Base-by-base conservation (phyloP, 2,329 filamentous ascomycete genomes). In the Fusarium sp. region DNA sequence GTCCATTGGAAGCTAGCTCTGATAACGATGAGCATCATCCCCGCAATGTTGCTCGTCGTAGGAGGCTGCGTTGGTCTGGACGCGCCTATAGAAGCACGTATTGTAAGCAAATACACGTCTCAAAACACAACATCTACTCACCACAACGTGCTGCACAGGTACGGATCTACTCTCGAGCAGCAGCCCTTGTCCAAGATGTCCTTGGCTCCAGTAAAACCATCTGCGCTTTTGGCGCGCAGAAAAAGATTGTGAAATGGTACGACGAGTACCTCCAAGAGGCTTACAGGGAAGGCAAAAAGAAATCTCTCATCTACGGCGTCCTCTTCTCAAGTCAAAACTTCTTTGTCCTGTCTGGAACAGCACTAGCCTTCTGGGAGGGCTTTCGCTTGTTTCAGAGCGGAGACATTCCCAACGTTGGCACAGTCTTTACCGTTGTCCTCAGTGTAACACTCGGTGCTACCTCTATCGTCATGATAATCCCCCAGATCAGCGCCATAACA, bases 1-100 rank as follows among this genome's bases (percentile, higher is more conserved):
- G 41, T 44, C 7, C 41, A 44, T 28, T 44, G 41, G 41, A 44
- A 44, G 24, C 41, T 44, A 7, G 41, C 41, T 24, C 41, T 44
- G n/a, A 44, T 44, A 15, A 44, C 41, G 0, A 44, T 44, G 41
- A 44, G 41, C 15, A 32, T 44, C n/a, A 28, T 44, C 4, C 41
- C 41, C 4, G 41, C 41, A 2, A 44, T 44, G 26, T 28, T 44
- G 7, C 15, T 44, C 7, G 15, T 32, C 34, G 11, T 24, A 7
- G 41, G 41, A 10, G 41, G 26, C 6, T 44, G 41, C 7, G 28
- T 44, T 25, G 15, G 28, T 5, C 15, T 32, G 6, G 41, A 44
- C 10, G 41, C 41, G 8, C 41, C 41, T 5, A 44, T 44, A 31
- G 41, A 44, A 22, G 26, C 41, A 5, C n/a, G 41, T 5, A 44